Conservation (phyloP, 2,329 filamentous ascomycete genomes). For the Apiospora saccharicola region DNA sequence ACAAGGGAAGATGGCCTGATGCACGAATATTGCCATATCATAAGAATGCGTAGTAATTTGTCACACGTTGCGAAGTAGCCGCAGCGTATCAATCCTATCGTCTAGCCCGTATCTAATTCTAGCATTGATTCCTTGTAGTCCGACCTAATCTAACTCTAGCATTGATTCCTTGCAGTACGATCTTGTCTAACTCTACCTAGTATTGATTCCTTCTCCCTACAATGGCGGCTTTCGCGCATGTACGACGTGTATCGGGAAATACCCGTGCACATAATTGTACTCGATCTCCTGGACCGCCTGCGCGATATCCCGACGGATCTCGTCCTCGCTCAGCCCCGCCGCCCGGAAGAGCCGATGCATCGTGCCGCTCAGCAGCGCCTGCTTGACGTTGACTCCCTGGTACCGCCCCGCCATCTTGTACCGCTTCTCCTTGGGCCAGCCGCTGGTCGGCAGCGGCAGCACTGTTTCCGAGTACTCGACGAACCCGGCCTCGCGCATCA, state of each 20-base stretch:
- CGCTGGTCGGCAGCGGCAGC: slow-evolving; percentile 4
- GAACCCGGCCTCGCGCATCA: not conserved
- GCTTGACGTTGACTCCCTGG: not conserved
- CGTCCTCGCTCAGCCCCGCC: not conserved
- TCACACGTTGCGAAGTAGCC: too few species aligned
- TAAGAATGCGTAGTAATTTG: too few species aligned
- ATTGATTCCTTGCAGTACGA: too few species aligned
- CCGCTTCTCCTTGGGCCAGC: not conserved
- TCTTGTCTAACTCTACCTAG: too few species aligned
- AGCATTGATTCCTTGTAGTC: too few species aligned
- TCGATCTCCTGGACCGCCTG: not conserved
- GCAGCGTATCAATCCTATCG: too few species aligned
- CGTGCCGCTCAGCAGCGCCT: not conserved
- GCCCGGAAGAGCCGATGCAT: slow-evolving; percentile 7
- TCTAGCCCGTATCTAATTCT: too few species aligned
- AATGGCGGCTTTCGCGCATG: not conserved
- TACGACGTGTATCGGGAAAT: not conserved
- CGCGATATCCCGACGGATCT: not conserved
- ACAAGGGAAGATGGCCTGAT: too few species aligned
- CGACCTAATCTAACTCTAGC: too few species aligned
- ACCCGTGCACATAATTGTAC: not conserved
- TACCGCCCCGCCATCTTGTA: slow-evolving; percentile 14
- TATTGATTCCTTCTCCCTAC: too few species aligned
- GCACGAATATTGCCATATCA: too few species aligned
- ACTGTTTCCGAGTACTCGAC: not conserved